phyloP scores from a whole-genome alignment of 176 grass and related monocot genomes.

The Melocanna baccifera region DNA sequence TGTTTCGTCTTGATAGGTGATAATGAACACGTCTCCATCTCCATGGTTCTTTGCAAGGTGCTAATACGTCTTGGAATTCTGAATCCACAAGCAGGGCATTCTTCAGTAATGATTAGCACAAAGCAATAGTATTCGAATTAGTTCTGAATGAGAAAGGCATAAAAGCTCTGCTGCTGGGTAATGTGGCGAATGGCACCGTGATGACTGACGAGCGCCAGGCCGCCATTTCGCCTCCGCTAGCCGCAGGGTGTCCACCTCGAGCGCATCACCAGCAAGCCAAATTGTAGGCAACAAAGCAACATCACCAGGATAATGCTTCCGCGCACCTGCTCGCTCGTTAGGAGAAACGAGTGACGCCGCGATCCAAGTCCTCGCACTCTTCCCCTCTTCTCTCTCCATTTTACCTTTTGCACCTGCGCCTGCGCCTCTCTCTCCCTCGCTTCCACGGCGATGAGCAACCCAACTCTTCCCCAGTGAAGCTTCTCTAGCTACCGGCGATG shows the following conservation, averaged over 20 bases:
- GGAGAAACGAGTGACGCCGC: too few species aligned
- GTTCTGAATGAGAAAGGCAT: neutral
- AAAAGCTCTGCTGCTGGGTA: neutral
- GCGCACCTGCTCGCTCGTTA: too few species aligned
- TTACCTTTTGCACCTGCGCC: too few species aligned
- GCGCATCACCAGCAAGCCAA: neutral
- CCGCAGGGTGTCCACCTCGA: neutral
- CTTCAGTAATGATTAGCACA: neutral
- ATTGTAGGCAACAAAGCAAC: neutral
- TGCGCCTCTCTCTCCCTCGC: too few species aligned
- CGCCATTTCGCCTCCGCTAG: neutral
- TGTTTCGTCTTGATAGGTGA: neutral
- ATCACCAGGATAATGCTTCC: too few species aligned
- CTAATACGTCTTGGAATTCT: neutral
- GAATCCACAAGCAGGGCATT: neutral
- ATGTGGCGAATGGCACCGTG: neutral
- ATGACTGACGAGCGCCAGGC: neutral
- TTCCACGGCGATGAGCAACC: too few species aligned
- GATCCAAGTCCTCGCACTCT: too few species aligned
- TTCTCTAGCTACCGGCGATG: too few species aligned
- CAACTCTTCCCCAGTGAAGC: too few species aligned
- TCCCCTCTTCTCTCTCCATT: too few species aligned
- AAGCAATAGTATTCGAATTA: neutral
- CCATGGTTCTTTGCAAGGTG: neutral
- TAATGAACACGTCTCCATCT: neutral